A percentile compares a stretch with the other conserved stretches of the same genome.
Conservation (phyloP, 805 yeast species). For the Torulaspora maleeae region DNA sequence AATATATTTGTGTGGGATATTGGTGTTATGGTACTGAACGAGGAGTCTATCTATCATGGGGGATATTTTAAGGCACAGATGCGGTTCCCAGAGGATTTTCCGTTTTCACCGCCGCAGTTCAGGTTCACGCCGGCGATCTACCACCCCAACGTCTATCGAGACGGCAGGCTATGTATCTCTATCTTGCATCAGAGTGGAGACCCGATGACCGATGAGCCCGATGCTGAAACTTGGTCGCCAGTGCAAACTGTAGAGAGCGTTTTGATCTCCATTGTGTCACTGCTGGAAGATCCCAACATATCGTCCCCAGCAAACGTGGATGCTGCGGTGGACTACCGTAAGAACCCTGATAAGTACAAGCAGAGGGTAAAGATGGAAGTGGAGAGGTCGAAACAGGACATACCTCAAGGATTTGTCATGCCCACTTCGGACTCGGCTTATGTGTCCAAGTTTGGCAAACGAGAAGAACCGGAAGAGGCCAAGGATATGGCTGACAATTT, state of each 20-base stretch:
- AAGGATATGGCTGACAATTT: constrained; percentile 74
- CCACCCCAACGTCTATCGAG: constrained; percentile 93
- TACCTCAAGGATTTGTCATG: constrained; percentile 80
- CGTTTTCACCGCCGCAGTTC: constrained; percentile 88
- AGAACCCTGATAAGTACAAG: constrained; percentile 70
- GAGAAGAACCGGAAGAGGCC: constrained; percentile 38
- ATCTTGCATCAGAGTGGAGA: constrained; percentile 91
- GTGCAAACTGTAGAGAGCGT: constrained; percentile 91
- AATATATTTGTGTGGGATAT: constrained; percentile 70
- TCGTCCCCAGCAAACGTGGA: constrained; percentile 94
- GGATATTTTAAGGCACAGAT: constrained; percentile 93
- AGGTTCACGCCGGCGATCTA: constrained; percentile 88
- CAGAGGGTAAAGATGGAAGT: constrained; percentile 76
- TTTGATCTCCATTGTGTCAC: constrained; percentile 80
- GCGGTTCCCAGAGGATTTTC: constrained; percentile 89
- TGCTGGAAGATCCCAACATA: constrained; percentile 90
- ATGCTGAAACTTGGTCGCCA: constrained; percentile 90
- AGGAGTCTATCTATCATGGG: constrained; percentile 87
- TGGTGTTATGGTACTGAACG: constrained; percentile 86
- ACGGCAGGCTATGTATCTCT: constrained; percentile 89
- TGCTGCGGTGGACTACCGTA: constrained; percentile 87
- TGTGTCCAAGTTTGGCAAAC: constrained; percentile 33
- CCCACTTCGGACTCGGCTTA: constrained; percentile 61
- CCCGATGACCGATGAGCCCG: constrained; percentile 84
- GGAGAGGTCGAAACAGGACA: constrained; percentile 74